These are phyloP conservation scores for Cordyceps fumosorosea DNA, from an alignment of 2,329 filamentous ascomycete species.

Conservation along the genomic window DNA sequence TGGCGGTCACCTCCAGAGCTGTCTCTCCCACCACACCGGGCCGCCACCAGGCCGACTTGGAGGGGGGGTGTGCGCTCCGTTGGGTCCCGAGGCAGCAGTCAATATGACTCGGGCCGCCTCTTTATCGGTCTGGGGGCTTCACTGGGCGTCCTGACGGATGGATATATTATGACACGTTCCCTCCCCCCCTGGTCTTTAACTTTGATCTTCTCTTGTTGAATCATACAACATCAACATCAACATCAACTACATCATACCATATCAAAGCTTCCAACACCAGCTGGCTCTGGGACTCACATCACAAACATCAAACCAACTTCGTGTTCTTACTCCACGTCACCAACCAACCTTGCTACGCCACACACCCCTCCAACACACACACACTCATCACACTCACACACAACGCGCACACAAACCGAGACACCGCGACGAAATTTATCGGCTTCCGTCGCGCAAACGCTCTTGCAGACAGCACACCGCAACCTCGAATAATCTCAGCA, in stretches of 20 bases:
- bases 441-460: background rate
- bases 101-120: conserved; percentile 12
- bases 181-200: background rate
- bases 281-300: conserved; percentile 1
- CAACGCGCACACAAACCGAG: background rate
- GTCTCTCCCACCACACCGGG: background rate
- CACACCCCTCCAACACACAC: background rate
- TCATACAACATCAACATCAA: background rate
- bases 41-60: background rate
- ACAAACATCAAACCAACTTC: background rate
- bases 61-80: conserved; percentile 2
- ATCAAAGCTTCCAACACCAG: background rate
- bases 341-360: background rate
- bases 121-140: background rate
- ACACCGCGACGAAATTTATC: background rate
- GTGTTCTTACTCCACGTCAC: background rate
- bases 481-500: background rate
- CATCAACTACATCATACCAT: background rate
- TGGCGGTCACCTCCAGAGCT: conserved; percentile 2
- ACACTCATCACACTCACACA: too few relatives aligned
- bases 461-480: background rate
- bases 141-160: background rate
- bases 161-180: conserved; percentile 8
- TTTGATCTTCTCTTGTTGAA: background rate
- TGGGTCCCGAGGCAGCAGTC: conserved; percentile 11